Percentiles rank a stretch among this genome's conserved stretches.
These are phyloP conservation scores for Beauveria varroae DNA, from an alignment of 2,329 filamentous ascomycete genomes.

Conservation along the genomic window DNA sequence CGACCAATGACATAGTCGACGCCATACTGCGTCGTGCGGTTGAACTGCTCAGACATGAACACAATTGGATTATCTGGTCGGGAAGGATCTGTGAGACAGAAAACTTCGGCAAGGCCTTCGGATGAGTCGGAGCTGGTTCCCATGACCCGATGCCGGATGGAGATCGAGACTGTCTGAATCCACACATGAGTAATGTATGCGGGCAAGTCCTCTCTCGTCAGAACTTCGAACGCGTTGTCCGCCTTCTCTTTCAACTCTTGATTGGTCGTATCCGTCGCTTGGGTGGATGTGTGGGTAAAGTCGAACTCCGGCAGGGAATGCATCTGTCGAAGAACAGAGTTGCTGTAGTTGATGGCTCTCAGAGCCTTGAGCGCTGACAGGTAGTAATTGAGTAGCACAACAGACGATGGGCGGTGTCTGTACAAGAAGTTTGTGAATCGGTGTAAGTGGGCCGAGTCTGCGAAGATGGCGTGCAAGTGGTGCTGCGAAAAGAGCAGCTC, in stretches of 20 bases:
- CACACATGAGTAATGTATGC: conserved; percentile 64
- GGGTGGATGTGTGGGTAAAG: conserved; percentile 12
- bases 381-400: conserved; percentile 63
- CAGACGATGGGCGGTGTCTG: conserved; percentile 50
- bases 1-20: conserved; percentile 58
- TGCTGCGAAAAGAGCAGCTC: conserved; percentile 59
- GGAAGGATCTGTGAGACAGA: conserved; percentile 67
- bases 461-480: conserved; percentile 59
- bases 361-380: conserved; percentile 64
- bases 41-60: conserved; percentile 69
- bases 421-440: conserved; percentile 62
- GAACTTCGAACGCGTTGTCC: conserved; percentile 51
- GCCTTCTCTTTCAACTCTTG: conserved; percentile 53
- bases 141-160: conserved; percentile 58
- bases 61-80: conserved; percentile 66
- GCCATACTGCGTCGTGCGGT: conserved; percentile 66
- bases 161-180: conserved; percentile 58
- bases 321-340: conserved; percentile 33
- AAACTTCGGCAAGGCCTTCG: conserved; percentile 67
- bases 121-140: conserved; percentile 61
- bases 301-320: conserved; percentile 11
- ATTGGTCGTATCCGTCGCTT: conserved; percentile 40
- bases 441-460: conserved; percentile 53
- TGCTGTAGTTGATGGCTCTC: conserved; percentile 63
- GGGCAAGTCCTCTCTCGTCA: conserved; percentile 61